phyloP scores from a whole-genome alignment of 768 basidiomycete genomes.

The Neoboletus brunneissimus region DNA sequence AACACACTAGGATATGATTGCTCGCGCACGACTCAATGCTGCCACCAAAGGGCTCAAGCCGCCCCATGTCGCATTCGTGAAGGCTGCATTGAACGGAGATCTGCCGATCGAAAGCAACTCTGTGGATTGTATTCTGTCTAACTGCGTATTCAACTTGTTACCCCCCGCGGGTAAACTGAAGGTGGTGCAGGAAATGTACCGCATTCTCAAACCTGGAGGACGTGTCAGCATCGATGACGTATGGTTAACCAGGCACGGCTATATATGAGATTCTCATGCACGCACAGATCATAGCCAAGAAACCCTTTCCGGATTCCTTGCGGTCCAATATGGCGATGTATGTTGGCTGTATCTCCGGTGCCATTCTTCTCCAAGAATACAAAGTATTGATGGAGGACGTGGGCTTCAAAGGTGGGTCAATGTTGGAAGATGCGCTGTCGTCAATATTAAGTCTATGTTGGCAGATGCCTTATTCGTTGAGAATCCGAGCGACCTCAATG shows the following conservation, averaged over 20 bases:
- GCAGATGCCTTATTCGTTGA: slow-evolving; percentile 42
- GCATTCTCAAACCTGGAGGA: slow-evolving; percentile 56
- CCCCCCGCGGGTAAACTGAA: slow-evolving; percentile 39
- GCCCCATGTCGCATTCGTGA: slow-evolving; percentile 49
- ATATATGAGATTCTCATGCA: not conserved
- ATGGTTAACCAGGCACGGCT: slow-evolving; percentile 5
- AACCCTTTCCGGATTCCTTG: slow-evolving; percentile 41
- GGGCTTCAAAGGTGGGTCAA: slow-evolving; percentile 40
- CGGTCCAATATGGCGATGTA: slow-evolving; percentile 41
- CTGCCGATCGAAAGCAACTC: slow-evolving; percentile 48
- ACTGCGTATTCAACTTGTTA: slow-evolving; percentile 55
- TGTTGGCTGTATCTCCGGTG: slow-evolving; percentile 48
- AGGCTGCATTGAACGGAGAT: slow-evolving; percentile 39
- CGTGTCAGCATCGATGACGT: slow-evolving; percentile 54
- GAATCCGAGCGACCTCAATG: slow-evolving; percentile 41
- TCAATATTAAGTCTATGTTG: not conserved
- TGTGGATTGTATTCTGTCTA: slow-evolving; percentile 56
- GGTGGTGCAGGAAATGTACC: slow-evolving; percentile 45
- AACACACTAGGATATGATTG: slow-evolving; percentile 47
- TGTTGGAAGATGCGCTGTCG: not conserved
- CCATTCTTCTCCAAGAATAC: slow-evolving; percentile 41
- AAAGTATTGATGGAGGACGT: slow-evolving; percentile 35
- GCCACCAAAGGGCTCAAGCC: slow-evolving; percentile 39
- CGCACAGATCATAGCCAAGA: slow-evolving; percentile 45
- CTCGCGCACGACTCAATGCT: slow-evolving; percentile 46